Evolutionary conservation across 306 rosid species (phyloP), one percentile per base, ranked within the genome.

Genomic region (Morella rubra): DNA sequence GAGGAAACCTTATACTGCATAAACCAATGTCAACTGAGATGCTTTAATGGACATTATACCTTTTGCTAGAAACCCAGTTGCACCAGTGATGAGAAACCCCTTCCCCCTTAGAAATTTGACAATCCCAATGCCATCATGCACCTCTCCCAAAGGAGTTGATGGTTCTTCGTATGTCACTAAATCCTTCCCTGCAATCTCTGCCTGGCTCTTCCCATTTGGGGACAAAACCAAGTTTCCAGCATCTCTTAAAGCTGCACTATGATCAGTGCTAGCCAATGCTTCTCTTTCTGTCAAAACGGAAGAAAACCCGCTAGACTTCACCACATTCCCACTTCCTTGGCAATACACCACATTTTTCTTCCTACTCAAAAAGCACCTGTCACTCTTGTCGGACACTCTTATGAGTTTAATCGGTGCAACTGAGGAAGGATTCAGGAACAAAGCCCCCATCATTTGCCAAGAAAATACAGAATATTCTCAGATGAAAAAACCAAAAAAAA

Each of bases 1-100:
- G 16, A 77, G 56, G 61, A 73, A 42, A 59, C 9, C n/a, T n/a
- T n/a, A 15, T 27, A 27, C 20, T 20, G 11, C 3, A 40, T 16
- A 62, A 8, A 22, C 8, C 1, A 13, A 37, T 13, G 42, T 56
- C 37, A 20, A 9, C 8, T 13, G 9, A 56, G 8, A 56, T 20
- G 32, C 32, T 20, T 19, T 2, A 7, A 7, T n/a, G 19, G n/a
- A n/a, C 19, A 18, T 7, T 32, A 46, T 59, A 92, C 98, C 97
- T 88, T 95, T 95, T 1, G 92, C 98, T 12, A 95, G 97, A 88
- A 95, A 95, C 13, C 98, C 98, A 41, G 97, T 95, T 59, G 90
- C 91, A 16, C 98, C 97, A 71, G 98, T n/a, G 22, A 95, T 69
- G 53, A 95, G 88, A 76, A 92, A 90, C 67, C 80, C 83, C 80